These are phyloP conservation scores for Rhizopogon vulgaris DNA, from an alignment of 768 basidiomycete genomes.

Conservation along the genomic window DNA sequence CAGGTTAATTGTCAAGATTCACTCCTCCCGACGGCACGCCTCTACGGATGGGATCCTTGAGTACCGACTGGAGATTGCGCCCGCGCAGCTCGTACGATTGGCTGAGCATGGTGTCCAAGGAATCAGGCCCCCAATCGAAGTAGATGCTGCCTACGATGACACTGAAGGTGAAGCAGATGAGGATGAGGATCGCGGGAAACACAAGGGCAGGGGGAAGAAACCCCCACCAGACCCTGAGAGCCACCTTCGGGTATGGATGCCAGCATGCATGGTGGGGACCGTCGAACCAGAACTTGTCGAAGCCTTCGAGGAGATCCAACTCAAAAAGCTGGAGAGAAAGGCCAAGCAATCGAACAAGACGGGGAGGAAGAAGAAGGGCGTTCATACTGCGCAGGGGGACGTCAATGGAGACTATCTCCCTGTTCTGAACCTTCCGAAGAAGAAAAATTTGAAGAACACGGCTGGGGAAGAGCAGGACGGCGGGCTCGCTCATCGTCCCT, in stretches of 20 bases:
- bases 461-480: background rate
- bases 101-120: conserved; percentile 65
- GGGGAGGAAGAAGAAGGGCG: conserved; percentile 16
- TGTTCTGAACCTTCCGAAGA: background rate
- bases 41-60: conserved; percentile 70
- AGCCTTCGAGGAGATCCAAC: conserved; percentile 47
- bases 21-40: conserved; percentile 56
- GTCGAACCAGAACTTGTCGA: conserved; percentile 63
- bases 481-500: background rate
- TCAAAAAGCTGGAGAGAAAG: conserved; percentile 47
- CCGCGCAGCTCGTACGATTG: conserved; percentile 56
- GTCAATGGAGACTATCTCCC: background rate
- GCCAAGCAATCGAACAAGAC: conserved; percentile 28
- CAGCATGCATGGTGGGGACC: conserved; percentile 67
- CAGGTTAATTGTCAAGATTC: conserved; percentile 35
- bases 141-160: conserved; percentile 41
- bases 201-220: conserved; percentile 30
- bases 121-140: conserved; percentile 39
- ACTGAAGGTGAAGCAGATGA: conserved; percentile 44
- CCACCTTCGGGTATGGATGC: conserved; percentile 73
- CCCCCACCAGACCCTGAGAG: conserved; percentile 41
- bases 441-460: background rate
- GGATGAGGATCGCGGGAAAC: conserved; percentile 31
- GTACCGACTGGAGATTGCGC: conserved; percentile 75
- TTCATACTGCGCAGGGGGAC: conserved; percentile 6